Base-by-base conservation (phyloP, 2,329 filamentous ascomycete genomes). In the Catunica adiposa region DNA sequence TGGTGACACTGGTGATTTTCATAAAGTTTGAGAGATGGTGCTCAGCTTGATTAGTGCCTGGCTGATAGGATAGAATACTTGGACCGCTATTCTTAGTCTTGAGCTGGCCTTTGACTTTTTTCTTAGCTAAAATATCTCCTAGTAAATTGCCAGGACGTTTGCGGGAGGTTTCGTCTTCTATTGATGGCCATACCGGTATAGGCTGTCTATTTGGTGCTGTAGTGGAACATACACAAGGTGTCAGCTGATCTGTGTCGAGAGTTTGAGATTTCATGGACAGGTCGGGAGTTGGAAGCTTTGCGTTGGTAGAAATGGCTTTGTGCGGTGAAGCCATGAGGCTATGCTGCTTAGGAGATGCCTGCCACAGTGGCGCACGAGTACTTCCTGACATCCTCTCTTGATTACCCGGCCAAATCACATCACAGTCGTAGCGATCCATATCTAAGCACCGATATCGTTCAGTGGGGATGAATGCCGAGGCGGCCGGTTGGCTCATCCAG, bases 21-120 rank as follows among this genome's bases (percentile, higher is more conserved):
- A 46, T 56, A 15, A 70, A 60, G 60, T 62, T 64, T 0, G n/a
- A 23, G 14, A 64, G 61, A 2, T 68, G 66, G 4, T 56, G 25
- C n/a, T 60, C 58, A 3, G 65, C 51, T 2, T 14, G 61, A 29
- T 57, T 61, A 8, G 56, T 14, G 20, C 60, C 29, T 1, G 22
- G 37, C 47, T 52, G 22, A 20, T 31, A 26, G 20, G 48, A n/a
- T 1, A 58, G 23, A 40, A 53, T 14, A 40, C 11, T 40, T 38
- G 8, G 48, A 17, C 11, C 31, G 25, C 1, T 34, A 11, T 34
- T 34, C 6, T 6, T 40, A 25, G 37, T 17, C n/a, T 2, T 22
- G 9, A 2, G 20, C 31, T 2, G 40, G 42, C 31, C 44, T 46
- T 53, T 9, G 42, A 38, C 15, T 47, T 40, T 26, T 58, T 58